Base-by-base conservation (phyloP, 176 grass and related monocot species). In the Aegilops speltoides region DNA sequence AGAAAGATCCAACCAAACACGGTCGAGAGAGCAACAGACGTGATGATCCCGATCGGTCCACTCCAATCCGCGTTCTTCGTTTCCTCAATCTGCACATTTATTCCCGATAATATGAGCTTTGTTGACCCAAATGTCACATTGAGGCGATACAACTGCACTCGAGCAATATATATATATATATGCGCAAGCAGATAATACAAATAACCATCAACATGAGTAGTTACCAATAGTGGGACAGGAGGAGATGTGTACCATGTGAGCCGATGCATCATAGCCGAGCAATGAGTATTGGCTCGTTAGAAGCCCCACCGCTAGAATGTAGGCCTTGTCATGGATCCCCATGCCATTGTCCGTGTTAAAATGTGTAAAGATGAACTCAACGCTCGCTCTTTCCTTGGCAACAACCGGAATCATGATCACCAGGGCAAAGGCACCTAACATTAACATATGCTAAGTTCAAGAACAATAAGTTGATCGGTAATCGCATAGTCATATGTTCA, bases 231-330 rank as follows among this genome's bases (percentile, higher is more conserved):
- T 54, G 5, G 16, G 50, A 54, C 16, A 54, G 16, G 50, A 52
- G 48, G 16, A 54, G 50, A 54, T 54, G 50, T 54, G 50, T 91
- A 94, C 95, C 95, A 98, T 91, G 76, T 95, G 91, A 2, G 93
- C 95, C 2, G 93, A 98, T 12, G 93, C 93, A 37, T 98, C 95
- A 41, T 98, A 98, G 59, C 95, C 95, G 0, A 66, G 54, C 40
- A 98, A 82, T 12, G 91, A 90, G 76, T 95, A 98, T 83, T 93
- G 93, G 89, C 93, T 98, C 93, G 95, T 95, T 72, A 98, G 68
- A 25, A 98, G 89, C 5, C 95, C 93, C 6, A 98, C 79, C 15
- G 90, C 87, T 11, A 90, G 89, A 64, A 98, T 95, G 83, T 98
- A 95, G 16, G 91, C 2, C 28, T 84, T 93, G 76, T 77, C 93